These are phyloP conservation scores for Cubamyces lactineus DNA, from an alignment of 768 basidiomycete species.

Conservation along the genomic window DNA sequence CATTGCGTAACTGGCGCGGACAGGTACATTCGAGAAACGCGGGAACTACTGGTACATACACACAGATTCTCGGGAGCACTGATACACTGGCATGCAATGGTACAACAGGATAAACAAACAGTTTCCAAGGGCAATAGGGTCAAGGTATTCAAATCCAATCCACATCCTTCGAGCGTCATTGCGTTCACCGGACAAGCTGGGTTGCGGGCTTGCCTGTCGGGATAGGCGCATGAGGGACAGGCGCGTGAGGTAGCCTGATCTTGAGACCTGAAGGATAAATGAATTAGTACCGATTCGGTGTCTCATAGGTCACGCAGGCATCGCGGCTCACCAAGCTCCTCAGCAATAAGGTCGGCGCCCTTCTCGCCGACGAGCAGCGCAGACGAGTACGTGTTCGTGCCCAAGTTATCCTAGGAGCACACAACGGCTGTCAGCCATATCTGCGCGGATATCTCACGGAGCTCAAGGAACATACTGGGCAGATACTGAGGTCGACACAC, in stretches of 20 bases:
- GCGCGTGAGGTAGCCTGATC: constrained; percentile 63
- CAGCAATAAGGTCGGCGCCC: constrained; percentile 60
- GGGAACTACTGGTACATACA: constrained; percentile 13
- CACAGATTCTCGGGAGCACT: not conserved
- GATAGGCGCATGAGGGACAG: constrained; percentile 66
- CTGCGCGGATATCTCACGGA: constrained; percentile 31
- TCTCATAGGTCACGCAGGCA: not conserved
- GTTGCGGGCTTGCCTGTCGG: constrained; percentile 34
- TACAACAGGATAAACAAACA: constrained; percentile 10
- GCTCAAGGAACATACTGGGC: constrained; percentile 51
- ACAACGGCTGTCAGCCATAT: not conserved
- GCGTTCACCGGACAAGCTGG: constrained; percentile 30
- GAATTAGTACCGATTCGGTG: not conserved
- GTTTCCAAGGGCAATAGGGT: not conserved
- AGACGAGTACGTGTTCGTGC: constrained; percentile 74
- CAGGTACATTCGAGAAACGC: not conserved
- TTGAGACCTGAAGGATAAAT: constrained; percentile 52
- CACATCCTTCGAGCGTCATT: no score
- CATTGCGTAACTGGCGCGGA: no score
- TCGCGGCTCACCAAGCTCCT: constrained; percentile 59
- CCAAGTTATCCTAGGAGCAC: constrained; percentile 58
- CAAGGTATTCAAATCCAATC: no score
- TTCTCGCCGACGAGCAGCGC: constrained; percentile 73
- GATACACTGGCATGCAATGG: constrained; percentile 3
- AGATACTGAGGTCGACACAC: constrained; percentile 69